phyloP scores from a whole-genome alignment of 495 filamentous ascomycete genomes.

The Amniculicola lignicola region DNA sequence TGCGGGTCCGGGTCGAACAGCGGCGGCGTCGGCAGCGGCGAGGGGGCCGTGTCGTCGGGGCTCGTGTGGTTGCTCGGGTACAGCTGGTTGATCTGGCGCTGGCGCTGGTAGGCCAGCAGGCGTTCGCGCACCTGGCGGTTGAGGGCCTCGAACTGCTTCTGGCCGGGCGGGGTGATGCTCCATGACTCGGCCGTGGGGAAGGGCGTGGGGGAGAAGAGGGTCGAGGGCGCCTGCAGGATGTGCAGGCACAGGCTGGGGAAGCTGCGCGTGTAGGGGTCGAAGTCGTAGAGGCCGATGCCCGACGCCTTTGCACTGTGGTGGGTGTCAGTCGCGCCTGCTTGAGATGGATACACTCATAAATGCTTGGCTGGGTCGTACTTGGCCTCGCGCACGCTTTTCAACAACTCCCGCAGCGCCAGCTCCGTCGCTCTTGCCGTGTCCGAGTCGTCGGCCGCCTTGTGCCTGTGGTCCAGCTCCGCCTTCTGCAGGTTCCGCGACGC shows the following conservation, averaged over 20 bases:
- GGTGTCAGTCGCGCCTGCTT: neutral
- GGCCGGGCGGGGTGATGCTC: constrained; percentile 67
- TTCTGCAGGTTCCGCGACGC: constrained; percentile 50
- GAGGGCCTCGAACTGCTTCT: constrained; percentile 67
- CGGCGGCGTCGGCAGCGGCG: constrained; percentile 30
- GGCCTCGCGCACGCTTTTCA: constrained; percentile 75
- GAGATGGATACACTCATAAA: neutral
- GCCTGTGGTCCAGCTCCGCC: constrained; percentile 56
- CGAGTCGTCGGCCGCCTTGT: constrained; percentile 57
- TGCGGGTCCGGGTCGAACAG: constrained; percentile 44
- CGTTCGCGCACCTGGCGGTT: constrained; percentile 58
- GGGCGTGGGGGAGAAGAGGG: constrained; percentile 64
- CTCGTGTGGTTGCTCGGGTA: constrained; percentile 31
- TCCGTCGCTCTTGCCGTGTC: constrained; percentile 79
- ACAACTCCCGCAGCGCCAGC: constrained; percentile 73
- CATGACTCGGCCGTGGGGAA: constrained; percentile 70
- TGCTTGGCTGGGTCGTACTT: too few species aligned
- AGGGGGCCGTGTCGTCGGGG: constrained; percentile 12
- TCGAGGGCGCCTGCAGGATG: constrained; percentile 73
- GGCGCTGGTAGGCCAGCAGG: constrained; percentile 23
- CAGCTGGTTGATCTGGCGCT: constrained; percentile 57
- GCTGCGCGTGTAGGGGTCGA: constrained; percentile 74
- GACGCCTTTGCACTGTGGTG: constrained; percentile 14
- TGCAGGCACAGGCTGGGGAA: constrained; percentile 79
- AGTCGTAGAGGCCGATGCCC: constrained; percentile 57